Evolutionary conservation across 495 filamentous ascomycete species (phyloP).

Genomic region (Penicillium macrosclerotiorum): DNA sequence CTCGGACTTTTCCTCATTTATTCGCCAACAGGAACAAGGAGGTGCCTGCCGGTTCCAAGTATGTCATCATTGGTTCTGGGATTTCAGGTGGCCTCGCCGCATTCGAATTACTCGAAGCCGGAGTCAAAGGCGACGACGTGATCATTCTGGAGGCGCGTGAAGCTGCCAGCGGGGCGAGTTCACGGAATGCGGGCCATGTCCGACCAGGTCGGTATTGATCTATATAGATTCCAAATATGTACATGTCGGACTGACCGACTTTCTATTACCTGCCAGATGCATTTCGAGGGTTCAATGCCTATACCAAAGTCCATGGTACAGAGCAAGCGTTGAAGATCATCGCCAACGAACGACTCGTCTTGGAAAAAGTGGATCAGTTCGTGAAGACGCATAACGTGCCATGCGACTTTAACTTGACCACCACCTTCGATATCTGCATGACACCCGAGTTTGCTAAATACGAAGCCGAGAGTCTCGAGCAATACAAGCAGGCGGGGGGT

Average conservation of each 20-base stretch:
- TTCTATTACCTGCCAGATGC: constrained; percentile 15
- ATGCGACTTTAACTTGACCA: constrained; percentile 30
- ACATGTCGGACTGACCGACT: too few relatives aligned
- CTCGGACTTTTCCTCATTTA: constrained; percentile 24
- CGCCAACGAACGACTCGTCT: constrained; percentile 25
- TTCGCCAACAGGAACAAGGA: constrained; percentile 12
- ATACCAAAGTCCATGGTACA: constrained; percentile 26
- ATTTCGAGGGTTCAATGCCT: constrained; percentile 33
- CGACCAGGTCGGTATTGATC: constrained; percentile 22
- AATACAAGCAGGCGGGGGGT: constrained; percentile 26
- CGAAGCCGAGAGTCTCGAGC: constrained; percentile 24
- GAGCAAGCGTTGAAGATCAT: constrained; percentile 32
- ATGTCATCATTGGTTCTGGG: constrained; percentile 30
- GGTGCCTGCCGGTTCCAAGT: constrained; percentile 16
- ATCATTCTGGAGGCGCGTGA: constrained; percentile 34
- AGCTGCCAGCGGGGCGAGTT: constrained; percentile 30
- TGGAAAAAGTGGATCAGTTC: constrained; percentile 26
- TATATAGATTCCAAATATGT: not conserved
- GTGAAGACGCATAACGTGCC: constrained; percentile 24
- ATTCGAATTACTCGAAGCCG: constrained; percentile 24
- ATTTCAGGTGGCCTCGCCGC: constrained; percentile 27
- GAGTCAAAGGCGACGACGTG: constrained; percentile 22
- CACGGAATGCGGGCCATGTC: constrained; percentile 33
- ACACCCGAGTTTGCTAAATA: constrained; percentile 27
- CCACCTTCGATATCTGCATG: constrained; percentile 35